Evolutionary conservation across 345 rosid genomes (phyloP).

Genomic region (Cardiospermum halicacabum): DNA sequence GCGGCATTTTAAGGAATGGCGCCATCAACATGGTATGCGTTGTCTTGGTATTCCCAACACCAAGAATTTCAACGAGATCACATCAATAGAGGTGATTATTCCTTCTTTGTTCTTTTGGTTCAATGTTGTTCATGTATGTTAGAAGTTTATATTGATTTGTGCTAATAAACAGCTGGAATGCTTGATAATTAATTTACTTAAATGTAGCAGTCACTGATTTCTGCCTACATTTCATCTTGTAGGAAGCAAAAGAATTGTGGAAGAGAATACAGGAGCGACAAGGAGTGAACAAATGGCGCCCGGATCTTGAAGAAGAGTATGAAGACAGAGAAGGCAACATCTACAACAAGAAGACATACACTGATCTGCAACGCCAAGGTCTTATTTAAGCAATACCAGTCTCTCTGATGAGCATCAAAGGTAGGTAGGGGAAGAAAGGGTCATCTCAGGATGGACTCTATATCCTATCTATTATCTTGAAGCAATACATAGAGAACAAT

Average conservation of each 20-base stretch:
- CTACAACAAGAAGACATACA: slow-evolving; percentile 93
- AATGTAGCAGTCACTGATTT: no score
- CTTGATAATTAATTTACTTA: not conserved
- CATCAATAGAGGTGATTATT: slow-evolving; percentile 67
- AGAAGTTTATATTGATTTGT: not conserved
- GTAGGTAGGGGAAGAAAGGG: no score
- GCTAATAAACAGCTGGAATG: not conserved
- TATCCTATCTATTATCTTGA: no score
- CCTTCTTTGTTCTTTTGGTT: not conserved
- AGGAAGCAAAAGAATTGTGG: slow-evolving; percentile 99
- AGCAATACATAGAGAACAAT: no score
- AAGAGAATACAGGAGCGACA: slow-evolving; percentile 79
- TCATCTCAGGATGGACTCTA: no score
- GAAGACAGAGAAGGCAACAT: slow-evolving; percentile 98
- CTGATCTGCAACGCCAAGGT: slow-evolving; percentile 98
- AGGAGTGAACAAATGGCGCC: slow-evolving; percentile 95
- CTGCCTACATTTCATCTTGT: slow-evolving; percentile 2
- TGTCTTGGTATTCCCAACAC: slow-evolving; percentile 98
- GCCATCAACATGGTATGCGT: slow-evolving; percentile 99
- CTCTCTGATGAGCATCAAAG: not conserved
- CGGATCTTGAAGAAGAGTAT: slow-evolving; percentile 99
- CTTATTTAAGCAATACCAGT: slow-evolving; percentile 44
- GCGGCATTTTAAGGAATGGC: slow-evolving; percentile 96
- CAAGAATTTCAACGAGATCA: slow-evolving; percentile 95
- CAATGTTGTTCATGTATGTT: not conserved